Evolutionary conservation across 768 basidiomycete species (phyloP), one percentile per base, ranked within the genome.

Genomic region (Hypholoma fasciculare): DNA sequence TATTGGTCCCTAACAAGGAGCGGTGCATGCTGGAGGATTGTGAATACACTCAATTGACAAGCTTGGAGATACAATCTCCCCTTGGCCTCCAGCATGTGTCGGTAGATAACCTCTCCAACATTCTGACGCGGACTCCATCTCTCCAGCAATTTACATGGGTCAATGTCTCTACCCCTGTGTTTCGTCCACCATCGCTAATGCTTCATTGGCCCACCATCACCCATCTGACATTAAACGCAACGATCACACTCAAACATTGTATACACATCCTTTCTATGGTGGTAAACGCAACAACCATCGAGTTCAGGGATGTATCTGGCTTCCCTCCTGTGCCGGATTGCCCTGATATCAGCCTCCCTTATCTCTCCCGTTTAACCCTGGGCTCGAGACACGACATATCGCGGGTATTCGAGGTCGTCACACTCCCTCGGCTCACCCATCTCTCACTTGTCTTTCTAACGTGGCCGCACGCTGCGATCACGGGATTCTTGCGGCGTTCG

Each of bases 61-160:
- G 39, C 23, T 55, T 66, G 46, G 60, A 66, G 44, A 48, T 68
- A 17, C 44, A 46, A 43, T 58, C 63, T 6, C 49, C 54, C 5
- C 14, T 52, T 11, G 58, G 59, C 9, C 63, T 65, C 16, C 49
- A 47, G 11, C 34, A 51, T 36, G 26, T n/a, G 30, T 54, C 50
- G 23, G 39, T 63, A 13, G 23, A 58, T 1, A 40, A 58, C 6
- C 49, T 68, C 34, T 64, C 61, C 7, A 51, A 26, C 9, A 48
- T 57, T 6, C 30, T 63, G 37, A 38, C 39, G 36, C 52, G 40
- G 11, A 61, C 63, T 27, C 63, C 61, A 9, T 57, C 48, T 16
- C 57, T 68, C 11, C 58, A 20, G 14, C 46, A 49, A 39, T 64
- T 68, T 27, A 37, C 58, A n/a, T 68, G 67, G 67, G 11, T 37